Conservation (phyloP, 139 green algal species). For the Pseudopediastrum boryanum region DNA sequence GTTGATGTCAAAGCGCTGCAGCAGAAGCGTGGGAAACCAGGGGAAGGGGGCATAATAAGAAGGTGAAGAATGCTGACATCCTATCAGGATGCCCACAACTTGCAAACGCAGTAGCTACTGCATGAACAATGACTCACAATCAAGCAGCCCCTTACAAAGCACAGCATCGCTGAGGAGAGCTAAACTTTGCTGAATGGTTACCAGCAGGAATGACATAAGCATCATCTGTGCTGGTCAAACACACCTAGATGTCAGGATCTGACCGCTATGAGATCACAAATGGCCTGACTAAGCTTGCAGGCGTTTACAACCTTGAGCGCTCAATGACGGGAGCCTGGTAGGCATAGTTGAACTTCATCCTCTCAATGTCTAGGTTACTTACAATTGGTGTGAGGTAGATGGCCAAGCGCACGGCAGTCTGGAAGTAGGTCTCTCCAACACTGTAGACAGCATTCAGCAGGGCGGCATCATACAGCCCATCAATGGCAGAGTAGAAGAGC, state of each 20-base stretch:
- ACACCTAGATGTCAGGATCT: too few relatives aligned
- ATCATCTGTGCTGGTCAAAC: too few relatives aligned
- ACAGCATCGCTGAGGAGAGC: too few relatives aligned
- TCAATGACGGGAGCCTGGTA: too few relatives aligned
- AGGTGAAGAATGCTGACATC: neutral
- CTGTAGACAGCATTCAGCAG: conserved; percentile 1
- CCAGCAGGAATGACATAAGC: too few relatives aligned
- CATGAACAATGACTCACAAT: neutral
- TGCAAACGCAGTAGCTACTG: neutral
- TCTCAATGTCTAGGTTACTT: too few relatives aligned
- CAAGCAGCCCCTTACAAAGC: too few relatives aligned
- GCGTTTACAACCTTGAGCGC: too few relatives aligned
- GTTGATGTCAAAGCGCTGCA: conserved; percentile 30
- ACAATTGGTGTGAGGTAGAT: neutral
- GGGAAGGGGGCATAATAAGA: neutral
- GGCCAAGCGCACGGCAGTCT: conserved; percentile 32
- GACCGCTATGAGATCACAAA: too few relatives aligned
- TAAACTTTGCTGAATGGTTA: too few relatives aligned
- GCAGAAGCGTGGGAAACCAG: neutral
- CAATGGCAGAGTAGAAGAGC: conserved; percentile 27
- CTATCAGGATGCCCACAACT: neutral
- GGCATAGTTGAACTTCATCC: too few relatives aligned
- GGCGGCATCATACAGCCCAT: conserved; percentile 18
- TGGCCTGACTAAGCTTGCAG: too few relatives aligned
- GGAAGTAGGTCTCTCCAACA: conserved; percentile 20